Evolutionary conservation across 2,329 filamentous ascomycete genomes (phyloP).

Genomic region (Aspergillus spinulosporus): DNA sequence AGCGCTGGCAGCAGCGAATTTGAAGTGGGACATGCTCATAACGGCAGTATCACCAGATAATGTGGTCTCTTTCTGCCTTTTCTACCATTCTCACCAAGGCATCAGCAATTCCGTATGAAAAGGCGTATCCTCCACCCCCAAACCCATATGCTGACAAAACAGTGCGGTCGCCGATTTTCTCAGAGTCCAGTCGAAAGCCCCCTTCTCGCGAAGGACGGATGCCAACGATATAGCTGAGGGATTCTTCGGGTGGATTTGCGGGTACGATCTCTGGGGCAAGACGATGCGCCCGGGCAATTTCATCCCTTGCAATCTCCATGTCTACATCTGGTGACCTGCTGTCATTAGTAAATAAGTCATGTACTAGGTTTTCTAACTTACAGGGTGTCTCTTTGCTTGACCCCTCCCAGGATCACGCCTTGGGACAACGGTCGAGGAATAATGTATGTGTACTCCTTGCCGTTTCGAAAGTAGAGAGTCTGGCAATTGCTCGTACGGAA

Average conservation of each 20-base stretch:
- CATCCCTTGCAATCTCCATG: slow-evolving; percentile 39
- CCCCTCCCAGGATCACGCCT: slow-evolving; percentile 38
- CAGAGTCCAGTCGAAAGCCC: slow-evolving; percentile 39
- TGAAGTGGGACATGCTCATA: neutral
- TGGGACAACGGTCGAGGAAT: slow-evolving; percentile 39
- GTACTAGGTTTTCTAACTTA: slow-evolving; percentile 18
- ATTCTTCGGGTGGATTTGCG: slow-evolving; percentile 28
- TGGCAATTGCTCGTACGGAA: slow-evolving; percentile 32
- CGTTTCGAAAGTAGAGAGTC: slow-evolving; percentile 39
- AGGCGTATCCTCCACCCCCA: slow-evolving; percentile 41
- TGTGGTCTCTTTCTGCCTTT: slow-evolving; percentile 30
- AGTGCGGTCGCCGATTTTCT: slow-evolving; percentile 27
- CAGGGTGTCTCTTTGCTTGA: slow-evolving; percentile 38
- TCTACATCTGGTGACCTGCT: slow-evolving; percentile 38
- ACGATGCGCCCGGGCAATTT: slow-evolving; percentile 40
- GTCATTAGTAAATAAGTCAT: neutral
- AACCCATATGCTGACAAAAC: slow-evolving; percentile 41
- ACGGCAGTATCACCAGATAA: slow-evolving; percentile 24
- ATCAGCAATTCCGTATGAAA: slow-evolving; percentile 40
- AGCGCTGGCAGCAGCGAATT: neutral
- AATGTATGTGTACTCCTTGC: slow-evolving; percentile 42
- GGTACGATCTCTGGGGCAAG: slow-evolving; percentile 41
- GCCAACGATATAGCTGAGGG: slow-evolving; percentile 37
- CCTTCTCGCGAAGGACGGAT: slow-evolving; percentile 38
- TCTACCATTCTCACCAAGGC: slow-evolving; percentile 39